Percentiles rank a stretch among this genome's conserved stretches.
Evolutionary conservation across 2,329 filamentous ascomycete genomes (phyloP).

Genomic region (Lasiodiplodia citricola): DNA sequence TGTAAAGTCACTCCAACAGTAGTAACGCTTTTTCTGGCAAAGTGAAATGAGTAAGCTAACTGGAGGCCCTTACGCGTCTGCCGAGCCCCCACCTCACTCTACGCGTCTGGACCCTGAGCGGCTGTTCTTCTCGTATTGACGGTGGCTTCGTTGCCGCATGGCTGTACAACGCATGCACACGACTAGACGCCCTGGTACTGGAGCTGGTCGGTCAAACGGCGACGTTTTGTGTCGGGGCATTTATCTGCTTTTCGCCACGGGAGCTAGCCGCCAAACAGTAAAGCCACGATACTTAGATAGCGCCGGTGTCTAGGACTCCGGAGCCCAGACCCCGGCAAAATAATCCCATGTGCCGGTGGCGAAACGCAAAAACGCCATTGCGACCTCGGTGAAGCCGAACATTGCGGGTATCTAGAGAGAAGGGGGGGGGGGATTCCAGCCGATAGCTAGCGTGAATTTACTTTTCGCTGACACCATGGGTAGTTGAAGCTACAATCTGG

Average conservation of each 20-base stretch:
- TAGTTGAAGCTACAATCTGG: no score
- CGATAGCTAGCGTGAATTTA: no score
- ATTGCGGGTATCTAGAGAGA: not conserved
- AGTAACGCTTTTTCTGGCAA: not conserved
- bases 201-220: not conserved
- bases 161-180: not conserved
- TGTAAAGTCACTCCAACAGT: not conserved
- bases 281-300: not conserved
- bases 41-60: not conserved
- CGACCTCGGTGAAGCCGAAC: not conserved
- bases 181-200: not conserved
- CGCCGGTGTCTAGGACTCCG: not conserved
- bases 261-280: not conserved
- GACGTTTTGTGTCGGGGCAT: not conserved
- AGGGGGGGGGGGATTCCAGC: no score
- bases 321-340: not conserved
- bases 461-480: no score
- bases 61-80: not conserved
- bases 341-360: not conserved
- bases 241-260: not conserved
- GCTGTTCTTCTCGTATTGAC: not conserved
- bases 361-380: not conserved
- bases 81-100: not conserved
- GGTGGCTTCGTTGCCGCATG: not conserved
- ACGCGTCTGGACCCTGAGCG: not conserved